Conservation (phyloP, 257 asterid species). For the Plectranthus barbatus region DNA sequence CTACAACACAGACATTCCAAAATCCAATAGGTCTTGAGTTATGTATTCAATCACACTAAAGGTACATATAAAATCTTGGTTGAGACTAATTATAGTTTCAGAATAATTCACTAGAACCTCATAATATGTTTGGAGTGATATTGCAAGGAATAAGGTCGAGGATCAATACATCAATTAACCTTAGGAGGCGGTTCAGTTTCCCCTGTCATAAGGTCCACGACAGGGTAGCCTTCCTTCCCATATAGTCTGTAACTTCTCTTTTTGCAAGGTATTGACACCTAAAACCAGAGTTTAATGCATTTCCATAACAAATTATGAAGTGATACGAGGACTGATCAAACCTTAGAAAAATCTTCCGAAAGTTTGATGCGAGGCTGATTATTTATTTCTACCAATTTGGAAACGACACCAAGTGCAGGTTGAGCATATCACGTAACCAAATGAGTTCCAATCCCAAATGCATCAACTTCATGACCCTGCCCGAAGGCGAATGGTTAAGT, state of each 20-base stretch:
- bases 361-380: slow-evolving; percentile 93
- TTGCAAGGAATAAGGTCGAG: not conserved
- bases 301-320: not conserved
- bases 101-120: not conserved
- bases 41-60: not conserved
- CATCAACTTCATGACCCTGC: slow-evolving; percentile 95
- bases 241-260: slow-evolving; percentile 80
- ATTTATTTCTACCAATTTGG: slow-evolving; percentile 91
- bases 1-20: too few species aligned
- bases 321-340: slow-evolving; percentile 19
- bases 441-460: slow-evolving; percentile 94
- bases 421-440: slow-evolving; percentile 98
- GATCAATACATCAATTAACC: slow-evolving; percentile 22
- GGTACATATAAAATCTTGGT: not conserved
- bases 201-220: slow-evolving; percentile 89
- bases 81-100: not conserved
- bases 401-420: slow-evolving; percentile 92
- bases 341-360: slow-evolving; percentile 96
- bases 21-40: not conserved
- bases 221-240: slow-evolving; percentile 92
- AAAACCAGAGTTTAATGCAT: slow-evolving; percentile 6
- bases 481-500: not conserved
- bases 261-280: slow-evolving; percentile 98
- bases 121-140: not conserved
- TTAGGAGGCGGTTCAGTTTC: slow-evolving; percentile 86